These are phyloP conservation scores for Xylaria sp. DNA, from an alignment of 2,329 filamentous ascomycete genomes.

Conservation along the genomic window DNA sequence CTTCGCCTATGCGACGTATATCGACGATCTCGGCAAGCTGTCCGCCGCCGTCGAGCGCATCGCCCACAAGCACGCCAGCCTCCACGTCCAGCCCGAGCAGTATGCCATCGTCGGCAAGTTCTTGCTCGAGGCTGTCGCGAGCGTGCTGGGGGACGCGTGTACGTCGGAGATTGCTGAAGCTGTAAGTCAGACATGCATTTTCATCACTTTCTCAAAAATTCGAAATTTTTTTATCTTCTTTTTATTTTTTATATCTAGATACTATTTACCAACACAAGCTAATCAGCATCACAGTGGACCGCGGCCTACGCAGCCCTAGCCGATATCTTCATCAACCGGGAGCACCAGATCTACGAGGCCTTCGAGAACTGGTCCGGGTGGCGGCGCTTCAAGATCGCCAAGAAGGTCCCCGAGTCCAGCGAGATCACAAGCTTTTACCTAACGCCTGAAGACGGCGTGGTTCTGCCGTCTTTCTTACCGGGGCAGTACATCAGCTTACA, in stretches of 20 bases:
- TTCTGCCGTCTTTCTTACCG: constrained; percentile 66
- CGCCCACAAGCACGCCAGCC: constrained; percentile 75
- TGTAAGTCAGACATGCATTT: no score
- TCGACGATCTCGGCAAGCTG: constrained; percentile 71
- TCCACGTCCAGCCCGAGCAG: constrained; percentile 72
- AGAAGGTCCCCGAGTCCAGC: constrained; percentile 65
- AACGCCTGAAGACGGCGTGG: constrained; percentile 62
- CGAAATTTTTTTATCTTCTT: no score
- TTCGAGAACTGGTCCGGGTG: constrained; percentile 53
- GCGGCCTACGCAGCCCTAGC: constrained; percentile 75
- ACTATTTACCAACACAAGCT: not conserved
- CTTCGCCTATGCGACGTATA: constrained; percentile 73
- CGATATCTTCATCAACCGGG: constrained; percentile 70
- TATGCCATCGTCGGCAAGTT: constrained; percentile 73
- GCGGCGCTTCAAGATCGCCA: constrained; percentile 60
- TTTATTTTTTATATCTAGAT: no score
- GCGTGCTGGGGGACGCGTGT: constrained; percentile 70
- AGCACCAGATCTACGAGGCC: constrained; percentile 64
- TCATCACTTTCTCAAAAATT: no score
- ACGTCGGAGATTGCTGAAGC: constrained; percentile 71
- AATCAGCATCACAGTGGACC: constrained; percentile 62
- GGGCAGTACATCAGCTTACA: constrained; percentile 77
- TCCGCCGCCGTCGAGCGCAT: constrained; percentile 67
- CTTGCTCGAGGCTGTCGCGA: constrained; percentile 70
- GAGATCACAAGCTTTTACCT: constrained; percentile 74